Evolutionary conservation across 2,329 filamentous ascomycete species (phyloP).

Genomic region (Penicillium sp.): DNA sequence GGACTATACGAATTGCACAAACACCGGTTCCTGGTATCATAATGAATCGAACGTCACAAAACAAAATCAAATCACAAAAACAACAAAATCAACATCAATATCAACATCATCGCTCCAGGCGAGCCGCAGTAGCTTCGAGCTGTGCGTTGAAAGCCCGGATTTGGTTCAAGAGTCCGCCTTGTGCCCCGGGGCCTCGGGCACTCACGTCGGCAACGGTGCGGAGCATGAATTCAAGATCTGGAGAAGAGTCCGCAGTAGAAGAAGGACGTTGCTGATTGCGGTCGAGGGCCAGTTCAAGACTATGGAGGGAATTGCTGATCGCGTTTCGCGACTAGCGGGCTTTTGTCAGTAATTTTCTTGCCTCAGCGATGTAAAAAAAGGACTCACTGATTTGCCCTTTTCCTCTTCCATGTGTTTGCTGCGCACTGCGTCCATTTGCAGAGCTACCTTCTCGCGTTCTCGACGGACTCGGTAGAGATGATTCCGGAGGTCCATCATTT

Average conservation of each 20-base stretch:
- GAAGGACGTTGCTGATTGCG: constrained; percentile 32
- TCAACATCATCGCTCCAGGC: constrained; percentile 26
- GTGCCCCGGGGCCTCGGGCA: constrained; percentile 36
- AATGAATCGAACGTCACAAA: background rate
- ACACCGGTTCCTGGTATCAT: constrained; percentile 8
- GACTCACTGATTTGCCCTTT: constrained; percentile 34
- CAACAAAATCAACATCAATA: background rate
- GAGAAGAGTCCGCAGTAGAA: constrained; percentile 25
- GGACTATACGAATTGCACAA: background rate
- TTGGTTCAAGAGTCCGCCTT: constrained; percentile 44
- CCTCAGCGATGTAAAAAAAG: background rate
- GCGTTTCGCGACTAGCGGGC: constrained; percentile 35
- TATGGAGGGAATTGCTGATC: constrained; percentile 46
- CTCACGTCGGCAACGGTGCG: constrained; percentile 45
- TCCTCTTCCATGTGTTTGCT: constrained; percentile 43
- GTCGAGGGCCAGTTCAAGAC: constrained; percentile 43
- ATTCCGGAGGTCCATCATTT: constrained; percentile 47
- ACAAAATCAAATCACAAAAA: background rate
- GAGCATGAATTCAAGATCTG: constrained; percentile 45
- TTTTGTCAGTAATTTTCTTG: constrained; percentile 11
- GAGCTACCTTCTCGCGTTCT: constrained; percentile 49
- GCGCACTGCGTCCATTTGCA: constrained; percentile 52
- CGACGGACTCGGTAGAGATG: constrained; percentile 50
- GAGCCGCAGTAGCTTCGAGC: constrained; percentile 38
- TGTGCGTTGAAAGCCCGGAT: constrained; percentile 45